These are phyloP conservation scores for Misopates orontium DNA, from an alignment of 257 asterid genomes.

Conservation along the genomic window DNA sequence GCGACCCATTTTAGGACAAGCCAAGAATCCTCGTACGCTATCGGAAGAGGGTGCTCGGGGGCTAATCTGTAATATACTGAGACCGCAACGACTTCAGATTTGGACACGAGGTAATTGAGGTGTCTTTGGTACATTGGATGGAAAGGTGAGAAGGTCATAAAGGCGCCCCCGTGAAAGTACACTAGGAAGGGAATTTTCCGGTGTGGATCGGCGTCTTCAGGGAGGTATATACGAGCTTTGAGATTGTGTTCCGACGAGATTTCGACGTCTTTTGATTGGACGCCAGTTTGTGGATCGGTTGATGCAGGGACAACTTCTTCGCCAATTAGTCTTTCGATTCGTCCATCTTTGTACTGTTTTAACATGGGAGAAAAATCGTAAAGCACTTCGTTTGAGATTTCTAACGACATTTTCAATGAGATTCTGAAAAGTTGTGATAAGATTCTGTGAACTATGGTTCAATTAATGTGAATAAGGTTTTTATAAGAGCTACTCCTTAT, in stretches of 20 bases:
- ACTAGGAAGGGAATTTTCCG: slow-evolving; percentile 42
- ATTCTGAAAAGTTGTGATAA: no score
- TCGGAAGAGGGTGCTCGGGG: slow-evolving; percentile 42
- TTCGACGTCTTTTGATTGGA: slow-evolving; percentile 44
- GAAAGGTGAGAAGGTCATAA: slow-evolving; percentile 41
- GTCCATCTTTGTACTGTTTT: slow-evolving; percentile 40
- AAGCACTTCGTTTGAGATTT: slow-evolving; percentile 26
- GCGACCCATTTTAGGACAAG: slow-evolving; percentile 34
- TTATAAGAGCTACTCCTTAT: no score
- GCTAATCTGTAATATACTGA: slow-evolving; percentile 38
- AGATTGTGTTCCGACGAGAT: slow-evolving; percentile 39
- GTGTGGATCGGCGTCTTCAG: slow-evolving; percentile 21
- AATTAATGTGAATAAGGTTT: no score
- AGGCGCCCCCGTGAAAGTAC: slow-evolving; percentile 63
- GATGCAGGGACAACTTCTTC: slow-evolving; percentile 29
- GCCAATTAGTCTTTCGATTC: slow-evolving; percentile 29
- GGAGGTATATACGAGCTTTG: slow-evolving; percentile 45
- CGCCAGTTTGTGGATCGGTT: slow-evolving; percentile 36
- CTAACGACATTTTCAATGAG: no score
- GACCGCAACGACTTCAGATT: slow-evolving; percentile 38
- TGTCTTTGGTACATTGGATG: slow-evolving; percentile 34
- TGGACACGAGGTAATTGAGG: slow-evolving; percentile 34
- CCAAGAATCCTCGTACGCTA: slow-evolving; percentile 42
- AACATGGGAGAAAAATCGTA: slow-evolving; percentile 34
- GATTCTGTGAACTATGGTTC: no score